Conservation (phyloP, 306 rosid species). For the Citrullus colocynthis region DNA sequence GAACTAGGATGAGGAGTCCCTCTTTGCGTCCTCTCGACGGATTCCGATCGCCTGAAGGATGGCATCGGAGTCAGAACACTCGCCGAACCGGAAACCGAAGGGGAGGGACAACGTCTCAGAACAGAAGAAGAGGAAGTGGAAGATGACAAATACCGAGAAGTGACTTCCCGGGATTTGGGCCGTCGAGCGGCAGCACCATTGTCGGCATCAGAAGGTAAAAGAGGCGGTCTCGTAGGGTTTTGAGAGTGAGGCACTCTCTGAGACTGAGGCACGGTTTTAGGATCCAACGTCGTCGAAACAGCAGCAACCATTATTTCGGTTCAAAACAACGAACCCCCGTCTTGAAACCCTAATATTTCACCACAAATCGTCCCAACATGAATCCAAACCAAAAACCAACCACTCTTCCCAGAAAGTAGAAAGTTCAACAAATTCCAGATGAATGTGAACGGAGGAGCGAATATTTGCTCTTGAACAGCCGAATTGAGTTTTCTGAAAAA, state of each 20-base stretch:
- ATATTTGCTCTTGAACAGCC: too few relatives aligned
- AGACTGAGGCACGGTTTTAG: constrained; percentile 30
- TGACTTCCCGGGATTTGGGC: constrained; percentile 53
- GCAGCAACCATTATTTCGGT: constrained; percentile 56
- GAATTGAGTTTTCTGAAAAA: neutral
- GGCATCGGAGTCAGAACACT: constrained; percentile 20
- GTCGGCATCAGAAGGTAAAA: constrained; percentile 70
- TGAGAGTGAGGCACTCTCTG: constrained; percentile 30
- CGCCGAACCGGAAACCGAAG: constrained; percentile 35
- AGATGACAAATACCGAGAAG: constrained; percentile 69
- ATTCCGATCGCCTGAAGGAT: constrained; percentile 43
- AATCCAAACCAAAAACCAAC: neutral
- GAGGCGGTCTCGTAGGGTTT: constrained; percentile 49
- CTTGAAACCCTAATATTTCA: constrained; percentile 17
- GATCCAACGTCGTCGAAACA: constrained; percentile 40
- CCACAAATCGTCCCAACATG: neutral
- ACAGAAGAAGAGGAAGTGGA: constrained; percentile 22
- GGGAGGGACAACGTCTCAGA: constrained; percentile 48
- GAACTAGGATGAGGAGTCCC: constrained; percentile 46
- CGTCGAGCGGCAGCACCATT: constrained; percentile 51
- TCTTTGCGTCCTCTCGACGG: constrained; percentile 38
- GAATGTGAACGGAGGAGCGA: neutral
- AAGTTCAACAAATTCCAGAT: neutral
- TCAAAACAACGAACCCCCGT: constrained; percentile 18
- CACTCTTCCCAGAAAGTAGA: constrained; percentile 9